Percentiles rank a stretch among this genome's conserved stretches.
Conservation (phyloP, 129 eudicot genomes). For the Rutidosis leptorrhynchoides region DNA sequence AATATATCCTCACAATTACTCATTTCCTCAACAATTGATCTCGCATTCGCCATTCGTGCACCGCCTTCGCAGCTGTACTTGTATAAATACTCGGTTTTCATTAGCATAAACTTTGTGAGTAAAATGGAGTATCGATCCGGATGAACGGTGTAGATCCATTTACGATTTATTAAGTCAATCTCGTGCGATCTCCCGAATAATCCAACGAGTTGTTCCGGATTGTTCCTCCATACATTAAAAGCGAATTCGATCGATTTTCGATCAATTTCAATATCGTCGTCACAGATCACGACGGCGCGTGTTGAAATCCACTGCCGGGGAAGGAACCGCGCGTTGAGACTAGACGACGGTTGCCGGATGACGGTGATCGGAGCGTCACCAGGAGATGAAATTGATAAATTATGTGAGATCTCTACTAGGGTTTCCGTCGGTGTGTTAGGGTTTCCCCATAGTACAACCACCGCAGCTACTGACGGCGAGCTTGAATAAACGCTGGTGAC, state of each 20-base stretch:
- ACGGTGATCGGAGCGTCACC: conserved; percentile 58
- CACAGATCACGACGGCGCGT: conserved; percentile 72
- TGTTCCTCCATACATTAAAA: conserved; percentile 50
- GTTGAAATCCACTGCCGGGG: conserved; percentile 63
- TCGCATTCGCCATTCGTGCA: conserved; percentile 37
- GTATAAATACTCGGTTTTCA: conserved; percentile 44
- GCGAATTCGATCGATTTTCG: conserved; percentile 52
- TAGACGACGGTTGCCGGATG: conserved; percentile 45
- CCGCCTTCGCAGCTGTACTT: conserved; percentile 49
- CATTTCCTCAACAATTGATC: conserved; percentile 58
- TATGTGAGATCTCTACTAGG: conserved; percentile 46
- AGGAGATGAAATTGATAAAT: conserved; percentile 45
- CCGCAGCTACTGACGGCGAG: conserved; percentile 47
- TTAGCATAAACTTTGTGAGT: conserved; percentile 70
- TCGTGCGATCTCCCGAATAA: conserved; percentile 85
- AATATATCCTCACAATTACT: conserved; percentile 84
- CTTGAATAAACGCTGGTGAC: conserved; percentile 58
- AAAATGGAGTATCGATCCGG: conserved; percentile 67
- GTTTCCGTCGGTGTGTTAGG: conserved; percentile 47
- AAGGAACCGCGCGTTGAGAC: conserved; percentile 67
- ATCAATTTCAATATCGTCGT: conserved; percentile 72
- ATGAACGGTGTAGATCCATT: conserved; percentile 84
- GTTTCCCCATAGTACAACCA: conserved; percentile 76
- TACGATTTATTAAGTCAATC: conserved; percentile 37
- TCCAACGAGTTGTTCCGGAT: conserved; percentile 54